These are phyloP conservation scores for Coniochaeta hoffmannii DNA, from an alignment of 2,329 filamentous ascomycete species.

Conservation along the genomic window DNA sequence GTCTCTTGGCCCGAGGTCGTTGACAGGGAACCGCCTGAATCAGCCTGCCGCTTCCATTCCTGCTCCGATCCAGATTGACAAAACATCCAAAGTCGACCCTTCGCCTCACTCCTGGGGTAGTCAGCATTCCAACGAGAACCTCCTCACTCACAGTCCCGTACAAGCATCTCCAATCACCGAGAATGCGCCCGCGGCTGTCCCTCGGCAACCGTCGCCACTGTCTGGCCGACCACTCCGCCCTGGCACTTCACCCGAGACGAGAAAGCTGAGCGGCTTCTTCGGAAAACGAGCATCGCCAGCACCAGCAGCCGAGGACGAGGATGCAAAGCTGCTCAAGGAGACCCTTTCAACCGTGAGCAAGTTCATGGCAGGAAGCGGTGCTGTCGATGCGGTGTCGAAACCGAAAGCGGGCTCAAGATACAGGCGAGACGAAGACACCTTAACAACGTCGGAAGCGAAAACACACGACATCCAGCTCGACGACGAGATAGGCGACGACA, in stretches of 20 bases:
- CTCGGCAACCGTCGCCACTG: conserved; percentile 27
- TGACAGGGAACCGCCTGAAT: conserved; percentile 37
- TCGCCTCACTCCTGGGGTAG: conserved; percentile 44
- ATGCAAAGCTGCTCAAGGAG: conserved; percentile 44
- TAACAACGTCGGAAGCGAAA: neutral
- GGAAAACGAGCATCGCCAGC: conserved; percentile 15
- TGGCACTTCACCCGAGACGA: conserved; percentile 19
- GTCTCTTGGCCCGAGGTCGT: conserved; percentile 29
- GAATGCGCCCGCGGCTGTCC: conserved; percentile 29
- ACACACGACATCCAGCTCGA: conserved; percentile 24
- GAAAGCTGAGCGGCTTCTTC: conserved; percentile 21
- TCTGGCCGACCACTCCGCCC: neutral
- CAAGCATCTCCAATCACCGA: conserved; percentile 27
- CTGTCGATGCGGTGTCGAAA: conserved; percentile 12
- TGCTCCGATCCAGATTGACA: conserved; percentile 40
- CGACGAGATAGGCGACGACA: conserved; percentile 34
- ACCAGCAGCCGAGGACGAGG: conserved; percentile 39
- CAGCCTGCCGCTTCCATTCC: conserved; percentile 23
- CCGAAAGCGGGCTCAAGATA: conserved; percentile 20
- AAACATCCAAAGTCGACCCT: conserved; percentile 34
- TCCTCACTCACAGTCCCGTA: conserved; percentile 31
- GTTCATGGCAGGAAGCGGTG: conserved; percentile 27
- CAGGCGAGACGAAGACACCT: conserved; percentile 31
- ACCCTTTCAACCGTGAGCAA: conserved; percentile 40
- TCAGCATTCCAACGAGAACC: conserved; percentile 41